phyloP scores from a whole-genome alignment of 1,284 basidiomycete species.

The Cutaneotrichosporon dermatis region DNA sequence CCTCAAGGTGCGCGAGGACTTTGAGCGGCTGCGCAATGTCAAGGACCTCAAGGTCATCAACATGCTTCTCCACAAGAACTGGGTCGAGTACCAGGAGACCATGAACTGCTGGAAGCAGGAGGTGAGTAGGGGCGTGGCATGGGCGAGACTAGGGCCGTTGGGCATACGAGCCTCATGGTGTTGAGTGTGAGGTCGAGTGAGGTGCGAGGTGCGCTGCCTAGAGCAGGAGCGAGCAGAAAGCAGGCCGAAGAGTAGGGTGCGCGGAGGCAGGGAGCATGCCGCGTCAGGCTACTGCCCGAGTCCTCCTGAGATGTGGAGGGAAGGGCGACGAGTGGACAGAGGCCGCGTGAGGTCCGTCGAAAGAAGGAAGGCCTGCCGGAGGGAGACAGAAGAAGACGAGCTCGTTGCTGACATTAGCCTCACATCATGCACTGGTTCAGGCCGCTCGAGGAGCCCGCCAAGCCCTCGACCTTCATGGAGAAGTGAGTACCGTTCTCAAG shows the following conservation, averaged over 20 bases:
- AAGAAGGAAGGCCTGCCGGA: not conserved
- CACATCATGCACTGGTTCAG: slow-evolving; percentile 51
- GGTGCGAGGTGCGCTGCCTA: too few relatives aligned
- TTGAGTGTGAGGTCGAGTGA: too few relatives aligned
- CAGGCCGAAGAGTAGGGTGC: too few relatives aligned
- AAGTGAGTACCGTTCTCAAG: slow-evolving; percentile 21
- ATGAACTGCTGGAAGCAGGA: slow-evolving; percentile 90
- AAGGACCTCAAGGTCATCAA: slow-evolving; percentile 81
- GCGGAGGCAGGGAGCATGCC: too few relatives aligned
- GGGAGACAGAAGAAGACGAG: too few relatives aligned
- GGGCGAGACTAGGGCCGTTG: too few relatives aligned
- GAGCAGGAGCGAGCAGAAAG: too few relatives aligned
- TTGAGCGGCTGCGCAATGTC: slow-evolving; percentile 80
- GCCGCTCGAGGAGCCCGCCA: slow-evolving; percentile 41
- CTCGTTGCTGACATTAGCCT: slow-evolving; percentile 27
- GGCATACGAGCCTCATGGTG: too few relatives aligned
- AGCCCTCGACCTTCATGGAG: slow-evolving; percentile 49
- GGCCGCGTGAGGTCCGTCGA: not conserved
- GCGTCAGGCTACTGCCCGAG: too few relatives aligned
- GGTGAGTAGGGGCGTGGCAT: slow-evolving; percentile 28
- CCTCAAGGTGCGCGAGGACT: slow-evolving; percentile 76
- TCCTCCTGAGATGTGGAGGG: too few relatives aligned
- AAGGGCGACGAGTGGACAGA: not conserved
- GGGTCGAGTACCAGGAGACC: slow-evolving; percentile 89
- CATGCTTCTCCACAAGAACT: slow-evolving; percentile 77